Base-by-base conservation (phyloP, 306 rosid genomes). In the Ochetophila trinervis region DNA sequence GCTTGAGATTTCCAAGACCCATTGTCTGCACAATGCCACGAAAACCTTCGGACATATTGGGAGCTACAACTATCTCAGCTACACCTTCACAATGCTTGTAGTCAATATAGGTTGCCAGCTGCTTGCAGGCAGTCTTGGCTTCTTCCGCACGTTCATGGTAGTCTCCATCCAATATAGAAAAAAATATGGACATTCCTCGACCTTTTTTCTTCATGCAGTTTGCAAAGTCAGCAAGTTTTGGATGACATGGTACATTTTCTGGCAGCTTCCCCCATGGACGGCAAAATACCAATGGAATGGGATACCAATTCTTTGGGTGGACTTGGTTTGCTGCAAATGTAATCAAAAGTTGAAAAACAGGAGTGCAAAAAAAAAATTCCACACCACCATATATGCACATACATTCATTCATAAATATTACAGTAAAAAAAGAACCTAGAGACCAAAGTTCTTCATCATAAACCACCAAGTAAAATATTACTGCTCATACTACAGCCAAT, bases 221-320 rank as follows among this genome's bases (percentile, higher is more conserved):
- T 14, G 99, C 99, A 18, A 94, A 94, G 72, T 94, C 99, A 0
- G 99, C 99, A 21, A 94, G 97, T 85, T 94, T 94, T 51, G 99
- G 99, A 82, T 94, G 99, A 74, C 99, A 94, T 12, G 99, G 97
- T 64, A 94, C 99, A 69, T 94, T 94, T 76, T 94, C 99, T 19
- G 99, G 99, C 78, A 94, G 83, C 80, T 83, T 88, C 10, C 99
- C 99, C 99, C 99, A 94, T 17, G 99, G 99, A 63, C 97, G 91
- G 87, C 99, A 94, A 80, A 90, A 94, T 75, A 94, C 75, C 52
- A 94, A 66, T 35, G 99, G 99, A 63, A 94, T 94, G 44, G 99
- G 99, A 75, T 94, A 94, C 99, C 99, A 94, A 79, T 94, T 94
- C 83, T 94, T 94, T 42, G 99, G 99, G 85, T 94, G 99, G 65